Conservation (phyloP, 2,329 filamentous ascomycete genomes). For the Aureobasidium sp. region DNA sequence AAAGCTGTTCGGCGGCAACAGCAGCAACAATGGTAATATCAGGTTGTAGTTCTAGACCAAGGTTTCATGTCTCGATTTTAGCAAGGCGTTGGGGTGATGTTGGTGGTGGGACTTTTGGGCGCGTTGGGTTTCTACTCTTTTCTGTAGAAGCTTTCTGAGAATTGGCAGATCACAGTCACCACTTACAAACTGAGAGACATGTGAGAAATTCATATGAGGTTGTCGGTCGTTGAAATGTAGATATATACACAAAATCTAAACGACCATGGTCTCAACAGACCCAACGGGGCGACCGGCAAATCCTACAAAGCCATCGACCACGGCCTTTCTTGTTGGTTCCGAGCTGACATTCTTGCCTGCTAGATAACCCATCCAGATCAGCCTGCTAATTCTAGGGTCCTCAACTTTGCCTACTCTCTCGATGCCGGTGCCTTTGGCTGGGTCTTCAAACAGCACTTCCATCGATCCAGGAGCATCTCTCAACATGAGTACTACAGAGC, state of each 20-base stretch:
- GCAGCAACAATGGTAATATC: constrained; percentile 17
- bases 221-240: not conserved
- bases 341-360: constrained; percentile 81
- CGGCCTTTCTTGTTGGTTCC: constrained; percentile 69
- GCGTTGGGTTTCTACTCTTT: not conserved
- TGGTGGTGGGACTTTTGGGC: no score
- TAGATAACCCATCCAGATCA: constrained; percentile 87
- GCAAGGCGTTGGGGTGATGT: not conserved
- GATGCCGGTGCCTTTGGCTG: constrained; percentile 41
- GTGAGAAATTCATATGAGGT: not conserved
- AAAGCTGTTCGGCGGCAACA: constrained; percentile 29
- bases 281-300: constrained; percentile 84
- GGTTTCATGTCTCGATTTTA: not conserved
- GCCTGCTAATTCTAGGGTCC: constrained; percentile 72
- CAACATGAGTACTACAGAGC: constrained; percentile 66
- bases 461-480: constrained; percentile 61
- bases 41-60: not conserved
- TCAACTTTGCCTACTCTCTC: constrained; percentile 57
- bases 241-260: constrained; percentile 5
- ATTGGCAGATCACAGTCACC: not conserved
- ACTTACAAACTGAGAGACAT: not conserved
- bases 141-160: not conserved
- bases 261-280: constrained; percentile 73
- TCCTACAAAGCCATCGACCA: constrained; percentile 80
- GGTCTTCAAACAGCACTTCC: constrained; percentile 59